A percentile compares a stretch with the other conserved stretches of the same genome.
These are phyloP conservation scores for Clitoria ternatea DNA, from an alignment of 306 rosid species.

Conservation along the genomic window DNA sequence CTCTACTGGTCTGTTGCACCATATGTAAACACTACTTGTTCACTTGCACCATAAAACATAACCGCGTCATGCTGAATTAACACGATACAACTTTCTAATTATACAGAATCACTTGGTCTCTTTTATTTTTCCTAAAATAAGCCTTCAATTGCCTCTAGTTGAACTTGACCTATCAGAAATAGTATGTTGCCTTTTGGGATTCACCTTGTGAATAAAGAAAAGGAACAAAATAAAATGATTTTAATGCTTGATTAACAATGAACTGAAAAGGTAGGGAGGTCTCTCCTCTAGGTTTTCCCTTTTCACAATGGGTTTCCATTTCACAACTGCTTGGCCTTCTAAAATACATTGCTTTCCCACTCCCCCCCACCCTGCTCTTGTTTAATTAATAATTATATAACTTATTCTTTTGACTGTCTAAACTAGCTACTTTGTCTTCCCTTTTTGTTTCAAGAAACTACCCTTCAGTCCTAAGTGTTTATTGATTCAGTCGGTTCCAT, in stretches of 20 bases:
- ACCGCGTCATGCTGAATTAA: background rate
- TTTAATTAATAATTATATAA: background rate
- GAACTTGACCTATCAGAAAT: background rate
- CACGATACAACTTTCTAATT: background rate
- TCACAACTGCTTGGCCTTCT: background rate
- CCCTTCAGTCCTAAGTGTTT: background rate
- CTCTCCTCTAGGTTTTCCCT: background rate
- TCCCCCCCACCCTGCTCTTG: background rate
- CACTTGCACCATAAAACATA: background rate
- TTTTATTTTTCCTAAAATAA: background rate
- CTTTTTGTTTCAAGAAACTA: background rate
- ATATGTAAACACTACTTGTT: too few species aligned
- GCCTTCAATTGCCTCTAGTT: background rate
- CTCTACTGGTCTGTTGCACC: background rate
- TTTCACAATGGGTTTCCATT: background rate
- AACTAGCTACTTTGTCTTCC: background rate
- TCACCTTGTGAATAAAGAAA: slow-evolving; percentile 5
- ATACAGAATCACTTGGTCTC: background rate
- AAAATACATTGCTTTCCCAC: background rate
- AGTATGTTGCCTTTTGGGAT: background rate
- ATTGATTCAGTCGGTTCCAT: slow-evolving; percentile 22
- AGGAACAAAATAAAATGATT: background rate
- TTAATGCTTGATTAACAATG: background rate
- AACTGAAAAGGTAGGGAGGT: background rate
- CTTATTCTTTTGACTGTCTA: background rate